Percentiles rank a stretch among this genome's conserved stretches.
phyloP scores from a whole-genome alignment of 345 rosid genomes.

The Pseudoturritis turrita region DNA sequence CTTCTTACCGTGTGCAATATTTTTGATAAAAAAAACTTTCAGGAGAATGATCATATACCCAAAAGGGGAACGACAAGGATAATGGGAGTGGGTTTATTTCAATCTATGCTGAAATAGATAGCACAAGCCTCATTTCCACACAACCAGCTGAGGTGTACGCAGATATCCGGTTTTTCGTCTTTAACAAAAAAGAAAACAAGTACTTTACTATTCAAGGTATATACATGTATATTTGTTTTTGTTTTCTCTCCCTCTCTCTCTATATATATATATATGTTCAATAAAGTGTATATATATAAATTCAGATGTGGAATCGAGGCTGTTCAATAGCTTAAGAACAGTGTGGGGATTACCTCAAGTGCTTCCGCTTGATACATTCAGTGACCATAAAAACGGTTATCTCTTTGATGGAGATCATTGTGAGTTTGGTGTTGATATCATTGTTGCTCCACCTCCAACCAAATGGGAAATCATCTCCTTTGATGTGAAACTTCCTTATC shows the following conservation, averaged over 20 bases:
- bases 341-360: neutral
- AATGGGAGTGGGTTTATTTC: neutral
- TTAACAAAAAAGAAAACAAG: constrained; percentile 2
- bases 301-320: neutral
- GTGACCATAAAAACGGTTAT: neutral
- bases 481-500: neutral
- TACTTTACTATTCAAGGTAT: constrained; percentile 11
- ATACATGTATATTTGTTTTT: neutral
- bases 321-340: neutral
- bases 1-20: too few relatives aligned
- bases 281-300: neutral
- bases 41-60: constrained; percentile 1
- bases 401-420: constrained; percentile 5
- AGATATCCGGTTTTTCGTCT: neutral
- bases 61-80: neutral
- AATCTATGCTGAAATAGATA: constrained; percentile 16
- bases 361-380: neutral
- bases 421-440: constrained; percentile 19
- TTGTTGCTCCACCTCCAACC: neutral
- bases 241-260: too few relatives aligned
- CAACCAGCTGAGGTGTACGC: neutral
- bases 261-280: neutral
- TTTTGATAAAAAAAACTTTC: too few relatives aligned
- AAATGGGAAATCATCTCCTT: neutral
- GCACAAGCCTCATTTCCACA: neutral